Evolutionary conservation across 129 eudicot genomes (phyloP).

Genomic region (Pseudognaphalium luteoalbum): DNA sequence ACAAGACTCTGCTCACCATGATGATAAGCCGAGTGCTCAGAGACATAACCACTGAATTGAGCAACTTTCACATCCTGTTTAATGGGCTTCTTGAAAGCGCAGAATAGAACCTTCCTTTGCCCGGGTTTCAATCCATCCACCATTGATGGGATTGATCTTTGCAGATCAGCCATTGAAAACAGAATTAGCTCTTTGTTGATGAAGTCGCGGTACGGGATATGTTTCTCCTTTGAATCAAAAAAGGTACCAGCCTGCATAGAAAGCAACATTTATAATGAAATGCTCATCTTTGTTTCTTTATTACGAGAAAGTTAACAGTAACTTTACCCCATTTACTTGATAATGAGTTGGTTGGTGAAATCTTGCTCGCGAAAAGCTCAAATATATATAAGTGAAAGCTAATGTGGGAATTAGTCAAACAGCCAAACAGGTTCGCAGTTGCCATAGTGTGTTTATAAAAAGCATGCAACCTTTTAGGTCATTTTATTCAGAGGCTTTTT

Average conservation of each 20-base stretch:
- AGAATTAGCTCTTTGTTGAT: constrained; percentile 87
- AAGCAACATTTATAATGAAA: background rate
- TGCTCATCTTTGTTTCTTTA: background rate
- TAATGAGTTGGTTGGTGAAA: background rate
- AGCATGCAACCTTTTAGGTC: no score
- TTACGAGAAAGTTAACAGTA: background rate
- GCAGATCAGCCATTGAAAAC: constrained; percentile 89
- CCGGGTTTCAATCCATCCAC: constrained; percentile 94
- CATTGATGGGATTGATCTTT: constrained; percentile 89
- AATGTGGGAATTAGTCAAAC: no score
- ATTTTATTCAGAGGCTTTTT: no score
- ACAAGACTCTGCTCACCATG: constrained; percentile 94
- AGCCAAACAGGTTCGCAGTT: no score
- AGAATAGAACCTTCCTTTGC: constrained; percentile 86
- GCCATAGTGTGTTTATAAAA: no score
- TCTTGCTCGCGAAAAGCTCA: background rate
- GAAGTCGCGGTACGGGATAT: constrained; percentile 78
- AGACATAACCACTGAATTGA: constrained; percentile 86
- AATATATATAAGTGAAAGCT: no score
- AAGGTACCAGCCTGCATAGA: constrained; percentile 73
- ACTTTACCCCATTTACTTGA: background rate
- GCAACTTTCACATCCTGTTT: constrained; percentile 79
- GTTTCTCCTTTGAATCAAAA: constrained; percentile 67
- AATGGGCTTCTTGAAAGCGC: constrained; percentile 77
- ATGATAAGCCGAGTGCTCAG: constrained; percentile 90